Conservation (phyloP, 257 asterid genomes). For the Solanum etuberosum region DNA sequence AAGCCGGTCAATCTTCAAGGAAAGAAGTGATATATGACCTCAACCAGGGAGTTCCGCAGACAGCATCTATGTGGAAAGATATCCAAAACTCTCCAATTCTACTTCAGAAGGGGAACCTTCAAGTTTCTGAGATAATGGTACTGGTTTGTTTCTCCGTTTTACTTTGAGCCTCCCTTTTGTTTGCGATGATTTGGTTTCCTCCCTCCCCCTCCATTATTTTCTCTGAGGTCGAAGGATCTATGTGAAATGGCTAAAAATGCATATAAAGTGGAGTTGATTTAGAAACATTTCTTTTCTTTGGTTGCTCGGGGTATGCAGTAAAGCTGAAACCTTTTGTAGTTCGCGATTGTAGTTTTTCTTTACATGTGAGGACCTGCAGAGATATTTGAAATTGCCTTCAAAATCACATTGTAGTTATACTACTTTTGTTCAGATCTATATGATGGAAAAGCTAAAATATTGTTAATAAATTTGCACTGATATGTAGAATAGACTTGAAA, state of each 20-base stretch:
- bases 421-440: background rate
- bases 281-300: background rate
- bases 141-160: background rate
- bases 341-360: background rate
- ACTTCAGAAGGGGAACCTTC: background rate
- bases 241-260: background rate
- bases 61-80: background rate
- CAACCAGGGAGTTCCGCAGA: background rate
- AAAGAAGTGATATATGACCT: slow-evolving; percentile 1
- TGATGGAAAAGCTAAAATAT: background rate
- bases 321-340: background rate
- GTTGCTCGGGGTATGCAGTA: background rate
- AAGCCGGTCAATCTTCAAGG: background rate
- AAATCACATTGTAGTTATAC: background rate
- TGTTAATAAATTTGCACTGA: background rate
- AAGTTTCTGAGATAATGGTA: background rate
- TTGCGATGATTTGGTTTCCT: background rate
- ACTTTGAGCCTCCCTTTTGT: background rate
- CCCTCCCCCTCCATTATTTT: background rate
- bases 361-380: background rate
- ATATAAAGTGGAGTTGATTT: background rate
- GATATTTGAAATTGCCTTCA: background rate
- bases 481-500: background rate
- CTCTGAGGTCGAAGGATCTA: background rate
- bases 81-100: background rate